Evolutionary conservation across 495 filamentous ascomycete species (phyloP).

Genomic region (Sabuloglossum arenarium): DNA sequence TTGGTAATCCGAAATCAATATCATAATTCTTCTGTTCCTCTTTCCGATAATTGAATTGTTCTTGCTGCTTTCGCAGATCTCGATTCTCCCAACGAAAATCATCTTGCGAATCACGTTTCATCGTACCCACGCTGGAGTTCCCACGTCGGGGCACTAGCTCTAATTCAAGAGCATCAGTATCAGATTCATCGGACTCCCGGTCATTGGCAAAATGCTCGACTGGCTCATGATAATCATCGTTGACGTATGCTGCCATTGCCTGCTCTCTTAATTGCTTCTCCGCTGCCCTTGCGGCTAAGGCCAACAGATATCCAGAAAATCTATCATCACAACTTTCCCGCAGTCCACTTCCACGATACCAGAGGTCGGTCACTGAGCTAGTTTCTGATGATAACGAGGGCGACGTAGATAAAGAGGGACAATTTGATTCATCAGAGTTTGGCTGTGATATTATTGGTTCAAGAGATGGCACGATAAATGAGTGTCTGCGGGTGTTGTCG

Average conservation of each 20-base stretch:
- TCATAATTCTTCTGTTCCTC: neutral
- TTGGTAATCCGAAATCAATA: neutral
- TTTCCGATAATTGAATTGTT: constrained; percentile 17
- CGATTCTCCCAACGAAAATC: constrained; percentile 21
- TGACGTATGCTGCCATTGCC: constrained; percentile 48
- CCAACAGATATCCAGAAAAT: constrained; percentile 52
- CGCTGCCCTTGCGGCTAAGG: constrained; percentile 53
- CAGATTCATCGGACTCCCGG: constrained; percentile 23
- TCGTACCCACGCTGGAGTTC: neutral
- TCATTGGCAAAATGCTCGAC: constrained; percentile 40
- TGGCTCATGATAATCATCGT: constrained; percentile 37
- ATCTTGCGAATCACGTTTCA: constrained; percentile 7
- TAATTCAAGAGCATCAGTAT: constrained; percentile 4
- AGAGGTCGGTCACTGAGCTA: constrained; percentile 11
- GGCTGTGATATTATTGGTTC: constrained; percentile 36
- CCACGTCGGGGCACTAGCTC: neutral
- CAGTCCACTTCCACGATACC: constrained; percentile 22
- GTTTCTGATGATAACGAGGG: constrained; percentile 22
- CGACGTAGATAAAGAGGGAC: constrained; percentile 27
- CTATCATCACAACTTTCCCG: constrained; percentile 45
- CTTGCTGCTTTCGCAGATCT: constrained; percentile 23
- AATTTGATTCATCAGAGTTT: constrained; percentile 25
- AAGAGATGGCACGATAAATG: constrained; percentile 32
- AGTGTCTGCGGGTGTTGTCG: constrained; percentile 23
- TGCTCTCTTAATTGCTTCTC: constrained; percentile 52